Evolutionary conservation across 192 early-diverging fungal species (phyloP).

Genomic region (Entomortierella lignicola): DNA sequence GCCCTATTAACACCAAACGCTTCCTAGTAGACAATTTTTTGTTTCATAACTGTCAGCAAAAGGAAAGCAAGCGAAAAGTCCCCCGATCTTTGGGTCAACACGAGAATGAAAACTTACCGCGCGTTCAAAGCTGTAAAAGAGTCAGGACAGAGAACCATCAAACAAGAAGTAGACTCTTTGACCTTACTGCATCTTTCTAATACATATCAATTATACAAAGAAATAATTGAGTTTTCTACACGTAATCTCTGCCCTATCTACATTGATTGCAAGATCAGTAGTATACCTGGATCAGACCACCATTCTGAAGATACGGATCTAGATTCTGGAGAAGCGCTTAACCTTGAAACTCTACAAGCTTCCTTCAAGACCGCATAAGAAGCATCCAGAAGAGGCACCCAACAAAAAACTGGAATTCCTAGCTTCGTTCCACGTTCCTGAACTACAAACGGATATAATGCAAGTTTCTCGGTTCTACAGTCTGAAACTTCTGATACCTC

Average conservation of each 20-base stretch:
- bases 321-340: neutral
- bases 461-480: neutral
- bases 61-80: neutral
- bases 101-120: constrained; percentile 39
- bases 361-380: constrained; percentile 23
- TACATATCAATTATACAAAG: no score
- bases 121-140: constrained; percentile 61
- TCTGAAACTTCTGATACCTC: no score
- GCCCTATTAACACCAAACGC: constrained; percentile 39
- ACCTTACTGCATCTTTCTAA: constrained; percentile 14
- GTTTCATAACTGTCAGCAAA: neutral
- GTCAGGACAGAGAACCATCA: constrained; percentile 64
- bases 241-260: no score
- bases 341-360: neutral
- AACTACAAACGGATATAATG: constrained; percentile 31
- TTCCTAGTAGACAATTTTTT: constrained; percentile 52
- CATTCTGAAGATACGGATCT: neutral
- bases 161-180: constrained; percentile 38
- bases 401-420: constrained; percentile 48
- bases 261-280: no score
- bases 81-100: neutral
- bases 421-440: constrained; percentile 43
- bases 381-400: constrained; percentile 36
- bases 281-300: constrained; percentile 40
- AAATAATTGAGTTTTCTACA: no score